Conservation (phyloP, 2,329 filamentous ascomycete species). For the Lachnellula hyalina region DNA sequence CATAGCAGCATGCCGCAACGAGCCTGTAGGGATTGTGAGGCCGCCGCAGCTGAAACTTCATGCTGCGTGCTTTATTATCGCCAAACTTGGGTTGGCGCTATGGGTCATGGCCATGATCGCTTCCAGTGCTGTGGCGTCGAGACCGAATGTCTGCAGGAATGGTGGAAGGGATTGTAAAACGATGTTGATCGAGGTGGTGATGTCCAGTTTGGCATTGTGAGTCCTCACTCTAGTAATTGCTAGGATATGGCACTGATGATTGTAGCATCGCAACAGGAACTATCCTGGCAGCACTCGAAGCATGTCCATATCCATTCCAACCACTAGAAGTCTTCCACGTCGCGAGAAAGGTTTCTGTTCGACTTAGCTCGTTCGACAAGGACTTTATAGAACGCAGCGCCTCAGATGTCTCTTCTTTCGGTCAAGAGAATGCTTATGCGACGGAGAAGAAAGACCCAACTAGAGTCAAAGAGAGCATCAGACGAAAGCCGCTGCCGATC, state of each 20-base stretch:
- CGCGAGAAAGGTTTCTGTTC: slow-evolving; percentile 9
- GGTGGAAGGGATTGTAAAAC: slow-evolving; percentile 11
- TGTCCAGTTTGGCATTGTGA: slow-evolving; percentile 20
- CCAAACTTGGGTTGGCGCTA: slow-evolving; percentile 17
- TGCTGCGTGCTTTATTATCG: slow-evolving; percentile 22
- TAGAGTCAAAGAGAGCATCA: slow-evolving; percentile 3
- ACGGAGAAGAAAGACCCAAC: not conserved
- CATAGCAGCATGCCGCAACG: slow-evolving; percentile 15
- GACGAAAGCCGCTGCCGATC: slow-evolving; percentile 16
- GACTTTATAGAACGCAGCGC: slow-evolving; percentile 20
- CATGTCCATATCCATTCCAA: slow-evolving; percentile 24
- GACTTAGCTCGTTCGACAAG: slow-evolving; percentile 16
- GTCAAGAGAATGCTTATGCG: slow-evolving; percentile 4
- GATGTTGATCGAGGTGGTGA: slow-evolving; percentile 17
- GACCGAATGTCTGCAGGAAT: slow-evolving; percentile 9
- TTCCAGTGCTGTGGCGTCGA: slow-evolving; percentile 16
- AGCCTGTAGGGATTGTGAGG: slow-evolving; percentile 15
- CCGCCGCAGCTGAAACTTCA: slow-evolving; percentile 20
- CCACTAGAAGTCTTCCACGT: slow-evolving; percentile 6
- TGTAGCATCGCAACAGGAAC: slow-evolving; percentile 20
- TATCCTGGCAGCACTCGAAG: slow-evolving; percentile 23
- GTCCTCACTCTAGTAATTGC: not conserved
- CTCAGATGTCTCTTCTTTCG: slow-evolving; percentile 12
- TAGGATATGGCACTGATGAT: not conserved
- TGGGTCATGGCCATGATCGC: slow-evolving; percentile 22